Conservation (phyloP, 1,284 basidiomycete genomes). For the Rhizoctonia solani region DNA sequence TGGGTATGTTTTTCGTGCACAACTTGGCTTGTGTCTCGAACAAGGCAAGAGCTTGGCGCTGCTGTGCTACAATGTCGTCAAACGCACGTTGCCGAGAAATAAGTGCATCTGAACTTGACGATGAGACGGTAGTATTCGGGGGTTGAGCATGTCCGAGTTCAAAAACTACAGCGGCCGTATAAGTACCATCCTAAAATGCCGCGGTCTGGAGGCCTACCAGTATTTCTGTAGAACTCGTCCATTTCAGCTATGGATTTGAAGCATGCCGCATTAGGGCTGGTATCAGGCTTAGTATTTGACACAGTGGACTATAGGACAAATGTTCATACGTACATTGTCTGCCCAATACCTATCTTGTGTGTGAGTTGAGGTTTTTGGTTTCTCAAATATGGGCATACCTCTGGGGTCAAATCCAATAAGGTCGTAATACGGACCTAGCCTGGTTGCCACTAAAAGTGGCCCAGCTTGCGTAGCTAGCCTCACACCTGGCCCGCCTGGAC, state of each 20-base stretch:
- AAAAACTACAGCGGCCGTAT: background rate
- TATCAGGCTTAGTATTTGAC: background rate
- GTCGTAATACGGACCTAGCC: constrained; percentile 29
- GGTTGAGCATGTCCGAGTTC: constrained; percentile 26
- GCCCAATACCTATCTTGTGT: constrained; percentile 1
- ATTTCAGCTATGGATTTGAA: constrained; percentile 42
- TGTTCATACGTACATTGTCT: constrained; percentile 1
- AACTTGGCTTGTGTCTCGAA: constrained; percentile 48
- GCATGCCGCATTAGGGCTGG: constrained; percentile 49
- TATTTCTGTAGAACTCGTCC: constrained; percentile 28
- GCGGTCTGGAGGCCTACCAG: background rate
- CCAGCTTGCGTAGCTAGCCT: background rate
- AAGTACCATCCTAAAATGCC: background rate
- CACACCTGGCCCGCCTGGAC: constrained; percentile 21
- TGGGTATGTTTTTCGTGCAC: constrained; percentile 47
- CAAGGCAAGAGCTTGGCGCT: constrained; percentile 39
- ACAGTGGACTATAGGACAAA: too few relatives aligned
- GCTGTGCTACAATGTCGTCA: constrained; percentile 27
- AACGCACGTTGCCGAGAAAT: constrained; percentile 16
- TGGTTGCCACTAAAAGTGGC: background rate
- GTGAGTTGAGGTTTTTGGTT: background rate
- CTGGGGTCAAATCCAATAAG: constrained; percentile 32
- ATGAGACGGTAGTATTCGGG: constrained; percentile 7
- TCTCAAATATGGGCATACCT: background rate
- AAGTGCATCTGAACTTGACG: background rate